These are phyloP conservation scores for Trifolium pratense DNA, from an alignment of 306 rosid genomes.

Conservation along the genomic window DNA sequence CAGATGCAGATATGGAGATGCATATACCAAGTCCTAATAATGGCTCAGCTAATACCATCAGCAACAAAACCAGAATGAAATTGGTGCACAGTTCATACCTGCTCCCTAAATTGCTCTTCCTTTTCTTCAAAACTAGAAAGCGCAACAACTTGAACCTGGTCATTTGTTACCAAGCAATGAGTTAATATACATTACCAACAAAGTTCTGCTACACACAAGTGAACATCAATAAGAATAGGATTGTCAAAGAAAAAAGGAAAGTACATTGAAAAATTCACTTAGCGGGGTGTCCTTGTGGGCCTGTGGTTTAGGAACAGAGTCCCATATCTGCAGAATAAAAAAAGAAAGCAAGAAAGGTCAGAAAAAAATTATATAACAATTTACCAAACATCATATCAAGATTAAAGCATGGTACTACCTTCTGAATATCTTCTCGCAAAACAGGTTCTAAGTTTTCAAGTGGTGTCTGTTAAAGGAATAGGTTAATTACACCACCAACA, in stretches of 20 bases:
- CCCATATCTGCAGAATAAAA: conserved; percentile 80
- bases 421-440: conserved; percentile 95
- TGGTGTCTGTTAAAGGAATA: conserved; percentile 71
- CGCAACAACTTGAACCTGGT: conserved; percentile 96
- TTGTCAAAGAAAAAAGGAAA: conserved; percentile 36
- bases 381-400: conserved; percentile 14
- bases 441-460: conserved; percentile 98
- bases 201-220: conserved; percentile 2
- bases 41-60: conserved; percentile 12
- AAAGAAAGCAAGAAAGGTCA: conserved; percentile 32
- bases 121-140: conserved; percentile 98
- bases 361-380: conserved; percentile 5
- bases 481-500: conserved; percentile 40
- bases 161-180: conserved; percentile 50
- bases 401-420: conserved; percentile 55
- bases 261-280: conserved; percentile 92
- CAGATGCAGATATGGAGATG: conserved; percentile 29
- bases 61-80: conserved; percentile 33
- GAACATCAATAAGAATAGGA: conserved; percentile 34
- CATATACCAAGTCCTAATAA: conserved; percentile 27
- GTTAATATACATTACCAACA: conserved; percentile 27
- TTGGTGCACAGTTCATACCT: conserved; percentile 58
- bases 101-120: conserved; percentile 93
- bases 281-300: conserved; percentile 90
- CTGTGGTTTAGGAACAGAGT: conserved; percentile 94